Evolutionary conservation across 2,329 filamentous ascomycete genomes (phyloP).

Genomic region (Colletotrichum sp.): DNA sequence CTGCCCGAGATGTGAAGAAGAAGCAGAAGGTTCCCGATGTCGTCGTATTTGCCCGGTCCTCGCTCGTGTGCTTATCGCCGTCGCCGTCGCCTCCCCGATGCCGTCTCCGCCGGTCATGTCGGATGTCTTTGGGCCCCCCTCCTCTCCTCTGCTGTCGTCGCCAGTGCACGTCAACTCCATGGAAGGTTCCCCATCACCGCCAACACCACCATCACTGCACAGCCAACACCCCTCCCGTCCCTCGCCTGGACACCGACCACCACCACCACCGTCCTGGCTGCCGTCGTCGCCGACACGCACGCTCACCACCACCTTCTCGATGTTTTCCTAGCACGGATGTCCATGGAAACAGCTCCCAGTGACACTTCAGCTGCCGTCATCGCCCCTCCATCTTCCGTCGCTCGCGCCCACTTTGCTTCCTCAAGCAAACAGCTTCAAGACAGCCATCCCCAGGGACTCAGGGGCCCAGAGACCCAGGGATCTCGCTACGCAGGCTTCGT

Average conservation of each 20-base stretch:
- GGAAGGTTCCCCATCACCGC: background rate
- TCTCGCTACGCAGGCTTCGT: background rate
- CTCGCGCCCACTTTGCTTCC: background rate
- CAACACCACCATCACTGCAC: background rate
- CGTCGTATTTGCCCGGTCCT: background rate
- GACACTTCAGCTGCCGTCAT: constrained; percentile 6
- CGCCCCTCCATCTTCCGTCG: background rate
- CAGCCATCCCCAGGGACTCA: background rate
- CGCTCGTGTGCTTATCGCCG: background rate
- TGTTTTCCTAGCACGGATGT: constrained; percentile 3
- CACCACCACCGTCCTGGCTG: background rate
- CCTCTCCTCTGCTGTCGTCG: background rate
- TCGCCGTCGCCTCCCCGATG: background rate
- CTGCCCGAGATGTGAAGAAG: background rate
- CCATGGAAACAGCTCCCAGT: background rate
- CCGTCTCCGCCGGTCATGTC: background rate
- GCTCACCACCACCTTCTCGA: background rate
- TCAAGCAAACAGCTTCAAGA: background rate
- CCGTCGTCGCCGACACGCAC: background rate
- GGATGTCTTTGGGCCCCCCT: background rate
- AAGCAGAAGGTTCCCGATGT: background rate
- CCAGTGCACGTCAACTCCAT: background rate
- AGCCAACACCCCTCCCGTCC: background rate
- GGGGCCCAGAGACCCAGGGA: background rate
- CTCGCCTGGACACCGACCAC: background rate